Evolutionary conservation across 495 filamentous ascomycete species (phyloP).

Genomic region (Hypoxylon rickii): DNA sequence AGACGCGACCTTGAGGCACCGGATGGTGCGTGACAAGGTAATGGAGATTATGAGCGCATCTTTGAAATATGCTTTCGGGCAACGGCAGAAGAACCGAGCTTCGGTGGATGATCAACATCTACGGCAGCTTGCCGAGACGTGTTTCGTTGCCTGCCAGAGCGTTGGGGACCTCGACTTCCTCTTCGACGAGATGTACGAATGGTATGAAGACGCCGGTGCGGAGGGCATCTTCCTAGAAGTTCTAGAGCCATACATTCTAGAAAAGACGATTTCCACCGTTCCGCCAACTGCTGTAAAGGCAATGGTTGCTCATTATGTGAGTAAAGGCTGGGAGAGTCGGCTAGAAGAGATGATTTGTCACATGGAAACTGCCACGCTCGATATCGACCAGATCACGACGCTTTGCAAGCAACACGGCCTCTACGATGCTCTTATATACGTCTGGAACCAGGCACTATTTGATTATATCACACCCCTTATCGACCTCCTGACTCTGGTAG

Average conservation of each 20-base stretch:
- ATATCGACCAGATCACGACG: constrained; percentile 88
- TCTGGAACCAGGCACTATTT: constrained; percentile 88
- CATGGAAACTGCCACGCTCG: constrained; percentile 86
- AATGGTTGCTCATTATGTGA: constrained; percentile 78
- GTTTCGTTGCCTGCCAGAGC: constrained; percentile 78
- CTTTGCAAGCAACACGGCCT: constrained; percentile 89
- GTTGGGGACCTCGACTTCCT: constrained; percentile 79
- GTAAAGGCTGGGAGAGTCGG: constrained; percentile 67
- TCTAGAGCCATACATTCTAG: constrained; percentile 82
- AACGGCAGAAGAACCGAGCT: constrained; percentile 56
- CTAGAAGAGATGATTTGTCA: constrained; percentile 96
- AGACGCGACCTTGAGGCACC: constrained; percentile 73
- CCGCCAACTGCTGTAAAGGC: constrained; percentile 86
- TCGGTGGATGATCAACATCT: constrained; percentile 63
- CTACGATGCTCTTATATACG: constrained; percentile 94
- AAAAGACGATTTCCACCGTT: constrained; percentile 71
- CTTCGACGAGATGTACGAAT: constrained; percentile 87
- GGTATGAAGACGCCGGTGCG: constrained; percentile 77
- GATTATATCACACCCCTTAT: constrained; percentile 91
- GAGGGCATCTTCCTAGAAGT: constrained; percentile 82
- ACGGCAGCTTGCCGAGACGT: constrained; percentile 77
- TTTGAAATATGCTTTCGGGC: constrained; percentile 83
- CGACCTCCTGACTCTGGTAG: constrained; percentile 76
- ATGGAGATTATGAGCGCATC: constrained; percentile 95
- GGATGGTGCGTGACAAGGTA: constrained; percentile 83